Evolutionary conservation across 768 basidiomycete species (phyloP), one percentile per base, ranked within the genome.

Genomic region (Termitomyces sp.): DNA sequence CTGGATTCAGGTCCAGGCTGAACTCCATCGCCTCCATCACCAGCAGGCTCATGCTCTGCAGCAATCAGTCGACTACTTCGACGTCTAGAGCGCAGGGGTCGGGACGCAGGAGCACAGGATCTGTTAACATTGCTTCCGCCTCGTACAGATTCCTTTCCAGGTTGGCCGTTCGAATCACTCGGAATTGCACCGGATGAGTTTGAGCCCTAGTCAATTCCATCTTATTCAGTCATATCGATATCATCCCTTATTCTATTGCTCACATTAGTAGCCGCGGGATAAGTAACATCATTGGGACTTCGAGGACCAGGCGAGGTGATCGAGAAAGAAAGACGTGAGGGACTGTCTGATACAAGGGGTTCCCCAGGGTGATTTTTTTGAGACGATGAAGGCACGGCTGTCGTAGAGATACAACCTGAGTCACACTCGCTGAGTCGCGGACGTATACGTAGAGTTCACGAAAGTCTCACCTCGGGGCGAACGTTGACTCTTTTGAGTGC

Each of bases 391-490:
- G 37, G 6, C 17, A 21, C 26, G 11, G 8, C 3, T 10, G 26
- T 28, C n/a, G 17, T 40, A 21, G 21, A 26, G 9, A 38, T 10
- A 50, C n/a, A 14, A 7, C 21, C 50, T 50, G 26, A 48, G 42
- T 64, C 57, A 1, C 9, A 17, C 9, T n/a, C 45, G 35, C 38
- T 47, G 9, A 41, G 54, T 43, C 23, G 19, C 7, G 12, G 53
- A n/a, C 51, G 49, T 26, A 54, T 42, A 56, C 31, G 50, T 23
- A 47, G n/a, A 17, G 47, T 43, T 40, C 26, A 48, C 9, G 49
- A n/a, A 54, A 31, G 76, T 75, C 62, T 78, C 76, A 53, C 71
- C 72, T 61, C 80, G 80, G 50, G 47, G 38, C n/a, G 61, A 60
- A 31, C 50, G 35, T 8, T 64, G 58, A 21, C 56, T 62, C 37